Base-by-base conservation (phyloP, 1,284 basidiomycete genomes). In the Boletus smithii region DNA sequence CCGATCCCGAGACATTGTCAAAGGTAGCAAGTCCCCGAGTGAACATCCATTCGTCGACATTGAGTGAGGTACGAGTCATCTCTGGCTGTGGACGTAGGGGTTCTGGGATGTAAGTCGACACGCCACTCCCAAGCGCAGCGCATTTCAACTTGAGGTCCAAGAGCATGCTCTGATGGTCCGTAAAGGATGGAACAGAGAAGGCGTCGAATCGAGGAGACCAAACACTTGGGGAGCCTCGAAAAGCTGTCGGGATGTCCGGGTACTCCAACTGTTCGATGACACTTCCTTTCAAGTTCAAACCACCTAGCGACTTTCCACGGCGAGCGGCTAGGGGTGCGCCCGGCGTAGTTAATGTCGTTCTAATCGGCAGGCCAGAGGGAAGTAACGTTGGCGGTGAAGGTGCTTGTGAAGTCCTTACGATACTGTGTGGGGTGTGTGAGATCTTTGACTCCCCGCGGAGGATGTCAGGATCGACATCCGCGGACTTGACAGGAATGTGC, bases 181-280 rank as follows among this genome's bases (percentile, higher is more conserved):
- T 69, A 36, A 69, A 63, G 40, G 62, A 61, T 26, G 60, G 60
- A 14, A 14, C 31, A 30, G 39, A 34, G 13, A 47, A 35, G 31
- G 61, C 56, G 32, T 74, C 70, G 44, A 72, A 70, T 31, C 64
- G 59, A 10, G 77, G 70, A n/a, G 69, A 69, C 56, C 76, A 71
- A 31, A 66, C 53, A 14, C 73, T 69, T 3, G 77, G 72, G n/a
- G 79, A 75, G 4, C 81, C 79, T 16, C 76, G 63, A 63, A 84
- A 83, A 11, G 81, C 76, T 17, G 79, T 79, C 14, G 83, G 83
- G 35, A 84, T 79, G 44, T 71, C 71, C 29, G 83, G 80, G 62
- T 84, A 83, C 32, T 70, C 53, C 51, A 66, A 56, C 13, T 59
- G 51, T 26, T 56, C 54, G 17, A 60, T 55, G n/a, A 54, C 36